These are phyloP conservation scores for Annulohypoxylon moriforme DNA, from an alignment of 495 filamentous ascomycete species.

Conservation along the genomic window DNA sequence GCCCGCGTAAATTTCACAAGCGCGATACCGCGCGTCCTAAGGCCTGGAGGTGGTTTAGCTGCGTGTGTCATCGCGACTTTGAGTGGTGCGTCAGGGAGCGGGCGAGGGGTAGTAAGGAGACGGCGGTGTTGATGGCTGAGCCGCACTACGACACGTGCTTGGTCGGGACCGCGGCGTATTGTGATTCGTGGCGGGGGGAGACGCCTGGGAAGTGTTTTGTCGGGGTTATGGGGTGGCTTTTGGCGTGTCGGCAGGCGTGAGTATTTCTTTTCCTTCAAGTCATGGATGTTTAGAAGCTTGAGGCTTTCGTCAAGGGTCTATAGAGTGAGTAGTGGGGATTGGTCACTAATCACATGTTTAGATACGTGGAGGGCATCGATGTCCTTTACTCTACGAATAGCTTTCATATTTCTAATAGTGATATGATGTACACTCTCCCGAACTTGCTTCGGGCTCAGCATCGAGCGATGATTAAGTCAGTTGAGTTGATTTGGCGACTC, in stretches of 20 bases:
- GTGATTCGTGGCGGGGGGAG: conserved; percentile 23
- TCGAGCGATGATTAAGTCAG: background rate
- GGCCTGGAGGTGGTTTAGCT: conserved; percentile 40
- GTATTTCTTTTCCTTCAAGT: background rate
- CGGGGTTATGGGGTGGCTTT: conserved; percentile 38
- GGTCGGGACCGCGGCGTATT: background rate
- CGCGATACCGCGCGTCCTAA: conserved; percentile 11
- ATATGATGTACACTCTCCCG: background rate
- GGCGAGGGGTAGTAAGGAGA: background rate
- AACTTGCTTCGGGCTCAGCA: background rate
- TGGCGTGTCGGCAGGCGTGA: conserved; percentile 41
- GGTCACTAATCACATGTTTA: background rate
- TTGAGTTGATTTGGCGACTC: background rate
- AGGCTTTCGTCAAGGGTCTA: too few species aligned
- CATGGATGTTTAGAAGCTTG: too few species aligned
- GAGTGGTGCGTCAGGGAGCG: background rate
- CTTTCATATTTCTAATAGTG: conserved; percentile 17
- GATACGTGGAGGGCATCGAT: conserved; percentile 33
- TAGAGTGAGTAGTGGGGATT: too few species aligned
- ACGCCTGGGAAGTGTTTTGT: conserved; percentile 33
- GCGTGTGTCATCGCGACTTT: conserved; percentile 34
- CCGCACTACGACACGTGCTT: background rate
- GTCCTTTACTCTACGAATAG: conserved; percentile 40
- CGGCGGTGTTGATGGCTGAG: background rate
- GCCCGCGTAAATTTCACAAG: background rate